These are phyloP conservation scores for Hortaea werneckii DNA, from an alignment of 2,329 filamentous ascomycete species.

Conservation along the genomic window DNA sequence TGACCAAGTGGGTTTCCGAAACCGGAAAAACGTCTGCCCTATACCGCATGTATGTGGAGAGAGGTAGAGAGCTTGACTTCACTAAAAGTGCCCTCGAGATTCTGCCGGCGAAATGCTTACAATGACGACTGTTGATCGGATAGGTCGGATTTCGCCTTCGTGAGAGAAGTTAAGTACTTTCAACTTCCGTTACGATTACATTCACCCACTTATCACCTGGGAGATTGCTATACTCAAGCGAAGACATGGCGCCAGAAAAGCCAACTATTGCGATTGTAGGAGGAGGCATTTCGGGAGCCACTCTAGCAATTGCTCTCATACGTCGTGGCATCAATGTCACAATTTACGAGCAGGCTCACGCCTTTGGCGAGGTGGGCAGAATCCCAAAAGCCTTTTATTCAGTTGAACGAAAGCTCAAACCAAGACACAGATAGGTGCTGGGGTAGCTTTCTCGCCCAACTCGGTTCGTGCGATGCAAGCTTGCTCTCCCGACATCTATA, in stretches of 20 bases:
- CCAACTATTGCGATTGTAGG: constrained; percentile 34
- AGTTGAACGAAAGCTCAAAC: neutral
- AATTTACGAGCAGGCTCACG: constrained; percentile 47
- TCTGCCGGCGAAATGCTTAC: too few species aligned
- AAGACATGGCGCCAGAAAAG: neutral
- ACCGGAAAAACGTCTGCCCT: too few species aligned
- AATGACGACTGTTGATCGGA: too few species aligned
- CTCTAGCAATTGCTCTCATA: constrained; percentile 44
- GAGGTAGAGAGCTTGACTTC: too few species aligned
- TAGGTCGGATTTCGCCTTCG: too few species aligned
- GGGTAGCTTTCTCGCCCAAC: constrained; percentile 47
- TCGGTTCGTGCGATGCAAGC: constrained; percentile 43
- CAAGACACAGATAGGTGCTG: constrained; percentile 44
- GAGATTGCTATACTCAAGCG: neutral
- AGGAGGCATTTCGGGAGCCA: constrained; percentile 49
- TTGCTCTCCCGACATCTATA: constrained; percentile 37
- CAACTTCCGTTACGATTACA: too few species aligned
- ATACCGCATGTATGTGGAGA: too few species aligned
- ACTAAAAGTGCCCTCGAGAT: too few species aligned
- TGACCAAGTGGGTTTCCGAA: too few species aligned
- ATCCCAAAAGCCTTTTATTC: neutral
- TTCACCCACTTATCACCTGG: too few species aligned
- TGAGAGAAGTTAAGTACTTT: too few species aligned
- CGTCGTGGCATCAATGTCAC: constrained; percentile 32
- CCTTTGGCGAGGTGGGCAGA: constrained; percentile 30